Evolutionary conservation across 768 basidiomycete genomes (phyloP).

Genomic region (Galerina sulciceps): DNA sequence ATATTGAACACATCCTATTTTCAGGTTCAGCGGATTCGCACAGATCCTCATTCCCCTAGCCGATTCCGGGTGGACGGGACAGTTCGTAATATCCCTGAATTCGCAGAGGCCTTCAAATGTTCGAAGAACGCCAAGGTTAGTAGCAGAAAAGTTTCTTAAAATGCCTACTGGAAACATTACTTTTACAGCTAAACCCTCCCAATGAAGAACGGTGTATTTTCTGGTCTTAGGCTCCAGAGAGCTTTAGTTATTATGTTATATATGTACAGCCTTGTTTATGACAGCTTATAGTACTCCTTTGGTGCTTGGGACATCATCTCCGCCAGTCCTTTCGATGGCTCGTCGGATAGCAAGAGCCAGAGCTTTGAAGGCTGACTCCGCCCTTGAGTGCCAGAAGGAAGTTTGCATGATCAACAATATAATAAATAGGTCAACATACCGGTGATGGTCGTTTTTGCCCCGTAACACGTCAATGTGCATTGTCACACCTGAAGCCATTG

Average conservation of each 20-base stretch:
- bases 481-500: conserved; percentile 94
- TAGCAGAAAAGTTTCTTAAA: conserved; percentile 6
- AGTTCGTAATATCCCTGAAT: conserved; percentile 84
- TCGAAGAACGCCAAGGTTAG: conserved; percentile 73
- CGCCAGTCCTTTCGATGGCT: conserved; percentile 90
- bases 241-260: conserved; percentile 14
- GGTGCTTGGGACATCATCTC: conserved; percentile 92
- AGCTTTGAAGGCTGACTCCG: conserved; percentile 98
- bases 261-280: conserved; percentile 10
- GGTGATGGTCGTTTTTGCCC: conserved; percentile 97
- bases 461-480: conserved; percentile 93
- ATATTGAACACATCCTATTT: not conserved
- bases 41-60: conserved; percentile 88
- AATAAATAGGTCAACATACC: conserved; percentile 49
- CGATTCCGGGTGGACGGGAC: conserved; percentile 86
- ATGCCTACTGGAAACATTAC: not conserved
- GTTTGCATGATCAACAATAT: not conserved
- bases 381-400: conserved; percentile 47
- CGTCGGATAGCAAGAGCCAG: conserved; percentile 93
- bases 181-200: conserved; percentile 77
- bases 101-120: conserved; percentile 87
- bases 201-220: conserved; percentile 77
- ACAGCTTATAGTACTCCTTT: conserved; percentile 80
- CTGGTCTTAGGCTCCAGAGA: conserved; percentile 56
- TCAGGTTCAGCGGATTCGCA: conserved; percentile 77